Evolutionary conservation across 495 filamentous ascomycete genomes (phyloP).

Genomic region (Astrocystis sublimbata): DNA sequence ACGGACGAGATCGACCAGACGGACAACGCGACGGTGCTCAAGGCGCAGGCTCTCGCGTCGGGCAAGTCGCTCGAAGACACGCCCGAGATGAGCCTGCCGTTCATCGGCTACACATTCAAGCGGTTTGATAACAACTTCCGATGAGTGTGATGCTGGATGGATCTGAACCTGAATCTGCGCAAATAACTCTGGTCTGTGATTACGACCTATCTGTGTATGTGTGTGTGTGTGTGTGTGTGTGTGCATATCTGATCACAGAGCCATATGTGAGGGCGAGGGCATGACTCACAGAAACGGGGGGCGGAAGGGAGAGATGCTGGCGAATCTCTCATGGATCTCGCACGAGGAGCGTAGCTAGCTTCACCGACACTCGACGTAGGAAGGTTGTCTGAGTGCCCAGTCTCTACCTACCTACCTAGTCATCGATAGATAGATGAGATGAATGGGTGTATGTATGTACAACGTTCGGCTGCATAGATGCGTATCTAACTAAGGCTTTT

Average conservation of each 20-base stretch:
- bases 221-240: not conserved
- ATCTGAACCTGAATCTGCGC: no score
- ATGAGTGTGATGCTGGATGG: constrained; percentile 33
- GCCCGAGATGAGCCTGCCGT: constrained; percentile 91
- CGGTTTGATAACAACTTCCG: constrained; percentile 81
- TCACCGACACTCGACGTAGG: no score
- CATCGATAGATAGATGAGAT: no score
- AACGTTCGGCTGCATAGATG: no score
- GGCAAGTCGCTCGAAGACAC: constrained; percentile 47
- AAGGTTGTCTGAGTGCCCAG: no score
- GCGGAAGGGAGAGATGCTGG: constrained; percentile 7
- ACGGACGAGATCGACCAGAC: constrained; percentile 96
- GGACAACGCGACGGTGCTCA: constrained; percentile 75
- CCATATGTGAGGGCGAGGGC: not conserved
- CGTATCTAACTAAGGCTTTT: no score
- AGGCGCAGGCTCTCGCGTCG: constrained; percentile 46
- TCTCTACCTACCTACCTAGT: no score
- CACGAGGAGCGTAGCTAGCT: no score
- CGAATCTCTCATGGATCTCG: constrained; percentile 9
- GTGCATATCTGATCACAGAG: not conserved
- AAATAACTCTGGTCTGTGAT: no score
- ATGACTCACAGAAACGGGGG: not conserved
- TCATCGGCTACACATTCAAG: constrained; percentile 99
- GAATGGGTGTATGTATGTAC: no score
- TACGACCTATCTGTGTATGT: no score